These are phyloP conservation scores for Aegilops speltoides DNA, from an alignment of 176 grass and related monocot genomes.

Conservation along the genomic window DNA sequence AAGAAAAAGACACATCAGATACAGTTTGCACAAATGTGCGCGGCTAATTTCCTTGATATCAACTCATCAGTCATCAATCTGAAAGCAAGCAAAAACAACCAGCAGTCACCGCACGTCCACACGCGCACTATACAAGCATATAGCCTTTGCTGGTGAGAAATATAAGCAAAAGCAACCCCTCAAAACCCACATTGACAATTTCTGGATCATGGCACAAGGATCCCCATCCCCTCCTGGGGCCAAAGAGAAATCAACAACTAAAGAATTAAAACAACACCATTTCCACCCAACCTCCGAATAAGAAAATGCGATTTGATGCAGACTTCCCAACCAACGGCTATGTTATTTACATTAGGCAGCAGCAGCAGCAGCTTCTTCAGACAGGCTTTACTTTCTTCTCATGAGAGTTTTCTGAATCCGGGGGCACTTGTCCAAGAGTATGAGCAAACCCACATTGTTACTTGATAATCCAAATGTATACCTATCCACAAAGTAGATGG, in stretches of 20 bases:
- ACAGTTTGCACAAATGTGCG: background rate
- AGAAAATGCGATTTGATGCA: conserved; percentile 26
- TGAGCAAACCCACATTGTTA: conserved; percentile 73
- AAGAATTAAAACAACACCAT: conserved; percentile 46
- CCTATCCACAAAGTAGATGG: conserved; percentile 49
- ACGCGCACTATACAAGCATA: conserved; percentile 41
- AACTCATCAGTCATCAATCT: conserved; percentile 30
- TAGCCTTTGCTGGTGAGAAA: conserved; percentile 39
- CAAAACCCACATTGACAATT: conserved; percentile 28
- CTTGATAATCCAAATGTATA: conserved; percentile 75
- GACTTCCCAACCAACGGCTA: conserved; percentile 44
- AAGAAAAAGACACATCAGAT: background rate
- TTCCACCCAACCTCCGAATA: conserved; percentile 28
- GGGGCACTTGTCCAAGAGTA: conserved; percentile 81
- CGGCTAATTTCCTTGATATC: background rate
- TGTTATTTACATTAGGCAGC: conserved; percentile 49
- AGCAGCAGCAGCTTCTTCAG: conserved; percentile 17
- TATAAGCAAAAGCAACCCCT: conserved; percentile 27
- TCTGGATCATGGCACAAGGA: conserved; percentile 21
- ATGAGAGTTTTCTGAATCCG: conserved; percentile 48
- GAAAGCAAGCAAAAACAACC: conserved; percentile 8
- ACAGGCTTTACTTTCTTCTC: conserved; percentile 31
- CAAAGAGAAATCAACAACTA: conserved; percentile 26
- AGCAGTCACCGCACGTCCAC: conserved; percentile 19
- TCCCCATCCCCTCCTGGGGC: background rate